Evolutionary conservation across 768 basidiomycete species (phyloP).

Genomic region (Lactarius evosmus): DNA sequence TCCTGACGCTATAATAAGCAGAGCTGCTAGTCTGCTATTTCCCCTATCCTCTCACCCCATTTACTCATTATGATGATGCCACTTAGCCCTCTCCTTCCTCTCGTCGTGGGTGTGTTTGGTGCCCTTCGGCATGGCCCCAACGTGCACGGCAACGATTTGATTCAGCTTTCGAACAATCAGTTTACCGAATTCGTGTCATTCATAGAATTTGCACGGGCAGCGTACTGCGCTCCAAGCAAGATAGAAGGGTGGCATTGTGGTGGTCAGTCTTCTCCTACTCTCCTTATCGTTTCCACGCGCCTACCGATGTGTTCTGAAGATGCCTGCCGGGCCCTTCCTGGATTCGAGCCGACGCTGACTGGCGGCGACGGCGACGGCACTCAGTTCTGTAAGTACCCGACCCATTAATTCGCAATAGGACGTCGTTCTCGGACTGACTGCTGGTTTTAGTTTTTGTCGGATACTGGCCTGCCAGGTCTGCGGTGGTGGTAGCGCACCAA

Average conservation of each 20-base stretch:
- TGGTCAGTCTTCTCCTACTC: conserved; percentile 32
- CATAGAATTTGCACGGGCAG: conserved; percentile 52
- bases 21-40: background rate
- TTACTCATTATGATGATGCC: background rate
- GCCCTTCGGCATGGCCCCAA: background rate
- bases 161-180: conserved; percentile 33
- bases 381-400: conserved; percentile 43
- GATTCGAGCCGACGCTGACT: conserved; percentile 40
- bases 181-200: conserved; percentile 44
- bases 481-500: conserved; percentile 27
- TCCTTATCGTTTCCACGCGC: background rate
- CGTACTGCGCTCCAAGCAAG: conserved; percentile 45
- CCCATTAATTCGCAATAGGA: no score
- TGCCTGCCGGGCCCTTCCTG: conserved; percentile 43
- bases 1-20: background rate
- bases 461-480: conserved; percentile 20
- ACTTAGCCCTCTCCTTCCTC: conserved; percentile 2
- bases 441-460: conserved; percentile 25
- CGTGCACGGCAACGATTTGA: conserved; percentile 19
- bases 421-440: background rate
- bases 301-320: conserved; percentile 29
- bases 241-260: conserved; percentile 46
- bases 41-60: background rate
- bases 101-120: background rate
- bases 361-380: conserved; percentile 50